A percentile compares a stretch with the other conserved stretches of the same genome.
Conservation (phyloP, 2,329 filamentous ascomycete genomes). For the Colletotrichum tofieldiae region DNA sequence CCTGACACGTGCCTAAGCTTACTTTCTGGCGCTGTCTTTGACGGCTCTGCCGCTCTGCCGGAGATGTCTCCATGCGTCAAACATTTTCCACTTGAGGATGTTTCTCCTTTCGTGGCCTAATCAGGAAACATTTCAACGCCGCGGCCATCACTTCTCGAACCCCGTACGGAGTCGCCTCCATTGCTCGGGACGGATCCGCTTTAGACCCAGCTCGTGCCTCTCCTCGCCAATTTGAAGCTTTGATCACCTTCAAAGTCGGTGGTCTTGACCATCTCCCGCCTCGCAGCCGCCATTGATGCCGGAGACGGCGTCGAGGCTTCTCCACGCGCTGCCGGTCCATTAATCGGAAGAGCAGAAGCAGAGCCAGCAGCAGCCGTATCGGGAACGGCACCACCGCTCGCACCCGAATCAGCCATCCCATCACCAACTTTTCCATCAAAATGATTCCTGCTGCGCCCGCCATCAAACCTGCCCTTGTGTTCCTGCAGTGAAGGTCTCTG, state of each 20-base stretch:
- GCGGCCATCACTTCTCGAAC: constrained; percentile 3
- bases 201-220: constrained; percentile 5
- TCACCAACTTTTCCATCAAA: not conserved
- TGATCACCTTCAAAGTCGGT: constrained; percentile 1
- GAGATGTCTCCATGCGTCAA: constrained; percentile 1
- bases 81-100: not conserved
- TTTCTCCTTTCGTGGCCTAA: constrained; percentile 5
- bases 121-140: constrained; percentile 6
- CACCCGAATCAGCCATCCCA: not conserved
- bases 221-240: constrained; percentile 6
- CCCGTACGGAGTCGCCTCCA: constrained; percentile 1
- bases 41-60: not conserved
- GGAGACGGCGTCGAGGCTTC: constrained; percentile 5
- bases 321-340: constrained; percentile 25
- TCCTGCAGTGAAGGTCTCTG: constrained; percentile 22
- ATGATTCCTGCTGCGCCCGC: too few species aligned
- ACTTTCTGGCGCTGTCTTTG: not conserved
- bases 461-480: not conserved
- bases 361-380: constrained; percentile 5
- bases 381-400: not conserved
- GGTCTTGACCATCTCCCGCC: not conserved
- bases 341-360: not conserved
- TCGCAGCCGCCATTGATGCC: not conserved
- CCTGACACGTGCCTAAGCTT: constrained; percentile 23
- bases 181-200: not conserved